Conservation (phyloP, 352 stramenopile species). For the Phytophthora rubi region DNA sequence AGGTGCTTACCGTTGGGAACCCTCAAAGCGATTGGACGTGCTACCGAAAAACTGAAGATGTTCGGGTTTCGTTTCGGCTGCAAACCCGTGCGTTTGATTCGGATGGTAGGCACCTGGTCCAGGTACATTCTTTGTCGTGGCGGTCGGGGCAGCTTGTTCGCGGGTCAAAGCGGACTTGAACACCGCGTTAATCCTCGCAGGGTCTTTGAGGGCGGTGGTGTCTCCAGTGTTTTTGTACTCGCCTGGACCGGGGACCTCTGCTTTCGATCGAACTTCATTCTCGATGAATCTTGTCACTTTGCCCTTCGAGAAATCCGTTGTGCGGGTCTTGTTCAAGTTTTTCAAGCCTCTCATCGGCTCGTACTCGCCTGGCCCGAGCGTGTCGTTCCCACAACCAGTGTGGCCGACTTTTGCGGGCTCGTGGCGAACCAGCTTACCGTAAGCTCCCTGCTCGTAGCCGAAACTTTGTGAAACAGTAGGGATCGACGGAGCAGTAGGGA, state of each 20-base stretch:
- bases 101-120: constrained; percentile 71
- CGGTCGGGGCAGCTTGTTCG: constrained; percentile 46
- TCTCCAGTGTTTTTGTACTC: constrained; percentile 55
- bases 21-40: constrained; percentile 71
- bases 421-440: constrained; percentile 78
- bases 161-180: constrained; percentile 75
- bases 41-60: constrained; percentile 86
- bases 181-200: constrained; percentile 57
- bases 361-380: constrained; percentile 74
- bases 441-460: constrained; percentile 74
- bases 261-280: constrained; percentile 62
- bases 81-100: constrained; percentile 50
- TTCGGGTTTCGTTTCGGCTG: constrained; percentile 56
- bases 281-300: constrained; percentile 73
- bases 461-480: constrained; percentile 77
- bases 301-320: constrained; percentile 79
- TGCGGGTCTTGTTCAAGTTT: constrained; percentile 63
- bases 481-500: constrained; percentile 79
- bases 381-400: constrained; percentile 62
- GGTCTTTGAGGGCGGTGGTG: constrained; percentile 44
- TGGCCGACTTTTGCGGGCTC: constrained; percentile 63
- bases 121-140: constrained; percentile 51
- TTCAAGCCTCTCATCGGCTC: constrained; percentile 73
- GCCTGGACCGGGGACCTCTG: constrained; percentile 62
- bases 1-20: constrained; percentile 35